phyloP scores from a whole-genome alignment of 352 stramenopile species.

The Phytophthora nicotianae region DNA sequence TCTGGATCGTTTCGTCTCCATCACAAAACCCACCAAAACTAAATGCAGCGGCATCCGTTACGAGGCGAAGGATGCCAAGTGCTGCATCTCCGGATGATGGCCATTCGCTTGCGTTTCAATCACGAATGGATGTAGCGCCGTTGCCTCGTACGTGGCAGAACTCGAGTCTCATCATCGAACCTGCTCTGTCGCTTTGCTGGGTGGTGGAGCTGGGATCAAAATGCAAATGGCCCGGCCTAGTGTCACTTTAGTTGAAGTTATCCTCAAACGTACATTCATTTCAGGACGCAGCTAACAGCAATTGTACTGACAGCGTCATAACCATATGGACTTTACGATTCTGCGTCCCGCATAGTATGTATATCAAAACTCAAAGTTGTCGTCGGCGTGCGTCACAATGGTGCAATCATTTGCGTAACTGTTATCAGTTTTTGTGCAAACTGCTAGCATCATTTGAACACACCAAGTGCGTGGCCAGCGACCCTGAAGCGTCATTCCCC shows the following conservation, averaged over 20 bases:
- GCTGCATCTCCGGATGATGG: neutral
- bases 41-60: slow-evolving; percentile 15
- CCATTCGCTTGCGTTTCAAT: slow-evolving; percentile 7
- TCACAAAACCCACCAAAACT: slow-evolving; percentile 10
- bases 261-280: neutral
- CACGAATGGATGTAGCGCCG: slow-evolving; percentile 3
- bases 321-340: neutral
- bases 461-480: slow-evolving; percentile 9
- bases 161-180: slow-evolving; percentile 3
- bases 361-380: slow-evolving; percentile 6
- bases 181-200: slow-evolving; percentile 16
- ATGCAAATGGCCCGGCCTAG: slow-evolving; percentile 1
- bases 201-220: slow-evolving; percentile 9
- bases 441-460: neutral
- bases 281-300: neutral
- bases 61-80: neutral
- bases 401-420: slow-evolving; percentile 7
- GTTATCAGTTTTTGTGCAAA: neutral
- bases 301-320: neutral
- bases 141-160: slow-evolving; percentile 11
- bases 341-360: neutral
- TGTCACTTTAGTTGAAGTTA: slow-evolving; percentile 11
- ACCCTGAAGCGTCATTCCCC: slow-evolving; percentile 26
- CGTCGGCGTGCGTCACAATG: slow-evolving; percentile 10
- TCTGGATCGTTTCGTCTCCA: slow-evolving; percentile 17